Percentiles rank a stretch among this genome's conserved stretches.
phyloP scores from a whole-genome alignment of 169 alveolate species.

The Plasmodium knowlesi region DNA sequence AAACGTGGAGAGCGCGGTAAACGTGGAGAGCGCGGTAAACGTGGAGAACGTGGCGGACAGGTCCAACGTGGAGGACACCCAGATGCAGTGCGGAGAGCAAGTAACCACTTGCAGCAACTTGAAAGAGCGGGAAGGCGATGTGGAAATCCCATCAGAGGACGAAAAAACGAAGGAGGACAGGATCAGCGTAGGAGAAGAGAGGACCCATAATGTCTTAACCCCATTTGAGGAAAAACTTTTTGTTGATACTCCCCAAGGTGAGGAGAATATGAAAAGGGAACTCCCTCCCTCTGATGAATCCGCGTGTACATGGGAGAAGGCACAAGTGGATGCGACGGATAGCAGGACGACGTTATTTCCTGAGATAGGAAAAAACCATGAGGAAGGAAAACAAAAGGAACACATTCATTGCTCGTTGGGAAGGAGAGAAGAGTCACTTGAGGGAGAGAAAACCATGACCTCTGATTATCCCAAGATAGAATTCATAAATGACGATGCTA shows the following conservation, averaged over 20 bases:
- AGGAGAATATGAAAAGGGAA: not conserved
- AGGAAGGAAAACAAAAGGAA: not conserved
- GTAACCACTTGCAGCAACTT: too few relatives aligned
- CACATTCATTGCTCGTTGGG: not conserved
- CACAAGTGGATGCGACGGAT: not conserved
- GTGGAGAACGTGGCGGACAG: too few relatives aligned
- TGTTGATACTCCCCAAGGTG: not conserved
- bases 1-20: not conserved
- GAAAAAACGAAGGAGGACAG: not conserved
- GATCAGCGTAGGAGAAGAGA: not conserved
- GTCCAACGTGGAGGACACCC: not conserved
- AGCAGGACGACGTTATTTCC: not conserved
- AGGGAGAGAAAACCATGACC: not conserved
- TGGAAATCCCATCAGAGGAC: not conserved
- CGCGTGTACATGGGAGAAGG: not conserved
- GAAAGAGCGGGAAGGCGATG: not conserved
- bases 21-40: not conserved
- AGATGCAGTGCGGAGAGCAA: too few relatives aligned
- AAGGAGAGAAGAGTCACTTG: not conserved
- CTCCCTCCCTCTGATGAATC: not conserved
- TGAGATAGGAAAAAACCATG: not conserved
- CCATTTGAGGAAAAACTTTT: not conserved
- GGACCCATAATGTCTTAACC: not conserved
- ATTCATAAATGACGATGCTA: not conserved
- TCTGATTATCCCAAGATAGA: not conserved